Conservation (phyloP, 2,329 filamentous ascomycete species). For the Colletotrichum sp. region DNA sequence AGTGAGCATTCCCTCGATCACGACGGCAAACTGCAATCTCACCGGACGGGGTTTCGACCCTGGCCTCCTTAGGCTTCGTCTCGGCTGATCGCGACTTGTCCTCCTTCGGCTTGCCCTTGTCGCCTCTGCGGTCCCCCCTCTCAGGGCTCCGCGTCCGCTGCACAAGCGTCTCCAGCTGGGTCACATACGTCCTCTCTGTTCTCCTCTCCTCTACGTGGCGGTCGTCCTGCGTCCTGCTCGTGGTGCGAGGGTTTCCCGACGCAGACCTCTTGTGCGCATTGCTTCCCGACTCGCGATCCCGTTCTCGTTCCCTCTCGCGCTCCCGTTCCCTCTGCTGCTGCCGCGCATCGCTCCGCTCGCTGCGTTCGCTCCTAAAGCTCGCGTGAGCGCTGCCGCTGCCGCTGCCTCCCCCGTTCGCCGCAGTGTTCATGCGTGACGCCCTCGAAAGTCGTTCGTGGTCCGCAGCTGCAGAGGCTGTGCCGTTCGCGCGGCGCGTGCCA, state of each 20-base stretch:
- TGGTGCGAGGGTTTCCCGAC: slow-evolving; percentile 61
- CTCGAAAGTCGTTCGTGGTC: slow-evolving; percentile 31
- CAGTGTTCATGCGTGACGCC: slow-evolving; percentile 37
- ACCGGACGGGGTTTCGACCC: slow-evolving; percentile 56
- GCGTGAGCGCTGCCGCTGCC: slow-evolving; percentile 25
- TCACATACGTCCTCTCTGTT: slow-evolving; percentile 62
- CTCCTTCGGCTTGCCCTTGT: slow-evolving; percentile 40
- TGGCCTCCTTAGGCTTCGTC: slow-evolving; percentile 47
- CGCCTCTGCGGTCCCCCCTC: slow-evolving; percentile 51
- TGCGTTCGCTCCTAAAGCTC: slow-evolving; percentile 35
- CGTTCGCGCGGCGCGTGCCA: slow-evolving; percentile 47
- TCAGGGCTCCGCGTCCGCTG: slow-evolving; percentile 66
- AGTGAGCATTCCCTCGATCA: background rate
- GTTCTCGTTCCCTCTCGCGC: slow-evolving; percentile 4
- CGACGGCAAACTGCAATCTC: slow-evolving; percentile 21
- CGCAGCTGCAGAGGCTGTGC: slow-evolving; percentile 29
- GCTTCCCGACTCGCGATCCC: slow-evolving; percentile 38
- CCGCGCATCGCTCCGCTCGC: slow-evolving; percentile 12
- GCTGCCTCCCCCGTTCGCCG: background rate
- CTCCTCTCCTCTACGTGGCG: slow-evolving; percentile 57
- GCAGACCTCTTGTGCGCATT: slow-evolving; percentile 61
- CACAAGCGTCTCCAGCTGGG: slow-evolving; percentile 67
- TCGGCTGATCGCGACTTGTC: slow-evolving; percentile 49
- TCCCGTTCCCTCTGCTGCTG: slow-evolving; percentile 10
- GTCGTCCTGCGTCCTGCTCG: slow-evolving; percentile 49